Base-by-base conservation (phyloP, 2,329 filamentous ascomycete species). In the Beauveria bassiana region DNA sequence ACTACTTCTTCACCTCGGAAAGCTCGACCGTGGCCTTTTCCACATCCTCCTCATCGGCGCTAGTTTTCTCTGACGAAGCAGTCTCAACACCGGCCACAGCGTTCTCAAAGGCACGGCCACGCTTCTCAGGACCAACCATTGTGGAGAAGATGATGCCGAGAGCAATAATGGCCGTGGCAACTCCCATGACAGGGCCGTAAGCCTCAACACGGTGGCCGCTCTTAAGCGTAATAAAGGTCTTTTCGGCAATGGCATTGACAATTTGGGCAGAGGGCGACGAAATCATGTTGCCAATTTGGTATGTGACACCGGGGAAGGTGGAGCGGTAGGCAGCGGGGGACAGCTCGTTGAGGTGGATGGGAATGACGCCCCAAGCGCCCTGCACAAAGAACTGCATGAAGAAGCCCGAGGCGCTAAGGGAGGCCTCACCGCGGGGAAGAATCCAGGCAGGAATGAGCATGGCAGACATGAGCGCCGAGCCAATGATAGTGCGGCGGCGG, bases 81-180 rank as follows among this genome's bases (percentile, higher is more conserved):
- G 70, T 65, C 18, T 72, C 65, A 1, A 74, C 65, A 58, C 76
- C 76, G 8, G 74, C 75, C 18, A 78, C 71, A 0, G 80, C 82
- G 61, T 80, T 76, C 70, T 90, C 88, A 66, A 93, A 92, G 62
- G 81, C 78, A 20, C 87, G 79, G 1, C 89, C 90, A 51, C 86
- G 81, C 75, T 86, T 88, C 81, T 93, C 90, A 0, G 88, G 89
- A 0, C 90, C 90, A 59, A 92, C 69, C 34, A 87, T 83, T 5
- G 86, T 83, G 0, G 88, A 91, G 24, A 87, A 69, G 12, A 81
- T 78, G 64, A 93, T 91, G 1, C 88, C 89, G 0, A 84, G 51
- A 0, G 86, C 87, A 65, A 92, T 91, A 66, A 93, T 92, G 1
- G 86, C 89, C 3, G 89, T 92, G 3, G 86, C 88, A 61, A 91